A percentile compares a stretch with the other conserved stretches of the same genome.
Evolutionary conservation across 2,329 filamentous ascomycete species (phyloP).

Genomic region (Botrytis fabae): DNA sequence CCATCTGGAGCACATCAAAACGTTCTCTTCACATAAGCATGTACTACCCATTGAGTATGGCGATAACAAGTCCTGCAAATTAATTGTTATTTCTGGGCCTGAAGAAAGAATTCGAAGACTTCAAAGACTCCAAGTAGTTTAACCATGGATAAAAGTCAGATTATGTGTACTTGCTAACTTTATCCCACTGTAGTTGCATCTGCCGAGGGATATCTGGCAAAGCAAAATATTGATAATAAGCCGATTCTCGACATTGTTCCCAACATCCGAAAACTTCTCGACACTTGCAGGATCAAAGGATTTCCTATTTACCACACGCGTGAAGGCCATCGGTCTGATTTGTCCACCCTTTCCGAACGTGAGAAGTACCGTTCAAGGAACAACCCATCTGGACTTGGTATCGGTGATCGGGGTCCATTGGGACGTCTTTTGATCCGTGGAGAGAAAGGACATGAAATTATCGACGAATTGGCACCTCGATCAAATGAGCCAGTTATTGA

Average conservation of each 20-base stretch:
- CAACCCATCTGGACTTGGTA: constrained; percentile 51
- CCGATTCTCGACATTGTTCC: constrained; percentile 48
- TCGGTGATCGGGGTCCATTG: constrained; percentile 53
- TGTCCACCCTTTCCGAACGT: constrained; percentile 56
- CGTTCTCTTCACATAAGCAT: neutral
- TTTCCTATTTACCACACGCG: constrained; percentile 52
- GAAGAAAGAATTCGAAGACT: neutral
- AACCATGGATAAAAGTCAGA: neutral
- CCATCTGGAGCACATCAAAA: neutral
- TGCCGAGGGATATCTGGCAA: constrained; percentile 45
- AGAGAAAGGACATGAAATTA: constrained; percentile 57
- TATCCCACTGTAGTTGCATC: constrained; percentile 13
- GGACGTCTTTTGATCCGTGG: constrained; percentile 60
- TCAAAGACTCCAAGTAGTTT: neutral
- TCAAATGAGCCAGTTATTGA: constrained; percentile 40
- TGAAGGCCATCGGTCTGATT: constrained; percentile 55
- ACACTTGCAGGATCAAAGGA: constrained; percentile 43
- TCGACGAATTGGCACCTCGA: constrained; percentile 45
- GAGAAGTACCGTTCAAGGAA: constrained; percentile 55
- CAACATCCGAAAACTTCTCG: constrained; percentile 44
- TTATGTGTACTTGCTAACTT: neutral
- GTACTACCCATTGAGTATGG: no score
- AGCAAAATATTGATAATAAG: constrained; percentile 48
- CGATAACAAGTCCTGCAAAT: neutral
- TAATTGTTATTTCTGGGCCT: neutral